Percentiles rank a stretch among this genome's conserved stretches.
Evolutionary conservation across 805 yeast genomes (phyloP).

Genomic region (Kazachstania psychrophila): DNA sequence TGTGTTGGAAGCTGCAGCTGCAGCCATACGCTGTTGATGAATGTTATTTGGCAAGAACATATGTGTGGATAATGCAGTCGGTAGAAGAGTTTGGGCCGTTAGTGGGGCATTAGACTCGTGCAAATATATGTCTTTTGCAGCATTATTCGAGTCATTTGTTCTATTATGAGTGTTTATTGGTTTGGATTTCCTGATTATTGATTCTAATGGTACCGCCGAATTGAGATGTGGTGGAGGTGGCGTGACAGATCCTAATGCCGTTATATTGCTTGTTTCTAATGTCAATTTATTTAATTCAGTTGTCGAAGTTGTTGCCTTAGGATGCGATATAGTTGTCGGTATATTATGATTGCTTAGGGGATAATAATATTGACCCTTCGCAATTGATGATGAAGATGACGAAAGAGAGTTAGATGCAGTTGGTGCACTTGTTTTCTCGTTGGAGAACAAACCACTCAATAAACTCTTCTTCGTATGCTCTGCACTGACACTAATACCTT

Average conservation of each 20-base stretch:
- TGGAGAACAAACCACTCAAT: conserved; percentile 25
- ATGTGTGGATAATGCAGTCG: conserved; percentile 53
- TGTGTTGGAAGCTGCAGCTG: conserved; percentile 6
- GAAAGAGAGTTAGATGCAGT: not conserved
- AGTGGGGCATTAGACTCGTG: conserved; percentile 53
- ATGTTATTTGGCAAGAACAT: conserved; percentile 47
- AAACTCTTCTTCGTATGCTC: conserved; percentile 19
- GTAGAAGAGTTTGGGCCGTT: conserved; percentile 46
- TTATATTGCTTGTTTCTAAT: conserved; percentile 16
- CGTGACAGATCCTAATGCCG: conserved; percentile 26
- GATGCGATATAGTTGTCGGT: not conserved
- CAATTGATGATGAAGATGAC: not conserved
- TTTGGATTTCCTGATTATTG: conserved; percentile 1
- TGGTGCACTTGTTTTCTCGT: conserved; percentile 8
- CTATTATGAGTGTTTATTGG: not conserved
- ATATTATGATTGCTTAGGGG: conserved; percentile 1
- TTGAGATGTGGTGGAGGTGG: conserved; percentile 9
- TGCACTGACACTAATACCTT: not conserved
- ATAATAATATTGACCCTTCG: conserved; percentile 1
- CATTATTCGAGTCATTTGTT: conserved; percentile 24
- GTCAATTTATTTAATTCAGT: conserved; percentile 7
- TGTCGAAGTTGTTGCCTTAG: conserved; percentile 1
- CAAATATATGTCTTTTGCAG: conserved; percentile 29
- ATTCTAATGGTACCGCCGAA: not conserved
- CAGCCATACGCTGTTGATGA: conserved; percentile 23